Conservation (phyloP, 2,329 filamentous ascomycete genomes). For the Pyrenochaeta sp. region DNA sequence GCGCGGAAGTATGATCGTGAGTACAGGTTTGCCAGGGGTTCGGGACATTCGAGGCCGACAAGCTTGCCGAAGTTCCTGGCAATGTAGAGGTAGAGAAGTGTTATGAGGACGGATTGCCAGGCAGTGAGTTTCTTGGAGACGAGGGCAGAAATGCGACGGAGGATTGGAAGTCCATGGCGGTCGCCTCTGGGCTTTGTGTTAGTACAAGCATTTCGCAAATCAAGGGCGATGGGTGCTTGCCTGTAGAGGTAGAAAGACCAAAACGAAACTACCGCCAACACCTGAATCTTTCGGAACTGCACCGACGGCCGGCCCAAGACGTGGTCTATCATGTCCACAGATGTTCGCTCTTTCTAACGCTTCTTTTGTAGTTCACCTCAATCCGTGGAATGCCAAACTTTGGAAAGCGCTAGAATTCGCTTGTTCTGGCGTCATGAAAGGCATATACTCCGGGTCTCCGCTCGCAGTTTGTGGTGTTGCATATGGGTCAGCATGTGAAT, state of each 20-base stretch:
- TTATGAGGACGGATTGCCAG: slow-evolving; percentile 89
- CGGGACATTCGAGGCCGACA: slow-evolving; percentile 87
- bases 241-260: slow-evolving; percentile 86
- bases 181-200: slow-evolving; percentile 69
- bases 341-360: background rate
- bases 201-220: slow-evolving; percentile 13
- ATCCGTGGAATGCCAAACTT: slow-evolving; percentile 2
- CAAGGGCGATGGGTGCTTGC: slow-evolving; percentile 56
- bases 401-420: background rate
- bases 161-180: slow-evolving; percentile 83
- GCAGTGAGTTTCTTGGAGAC: slow-evolving; percentile 77
- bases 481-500: slow-evolving; percentile 8
- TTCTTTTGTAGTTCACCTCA: background rate
- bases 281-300: slow-evolving; percentile 90
- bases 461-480: background rate
- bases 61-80: slow-evolving; percentile 94
- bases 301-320: slow-evolving; percentile 89
- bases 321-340: slow-evolving; percentile 69
- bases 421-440: slow-evolving; percentile 24
- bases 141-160: slow-evolving; percentile 74
- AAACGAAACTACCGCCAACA: slow-evolving; percentile 88
- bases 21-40: slow-evolving; percentile 94
- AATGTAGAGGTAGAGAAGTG: slow-evolving; percentile 89
- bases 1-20: slow-evolving; percentile 91
- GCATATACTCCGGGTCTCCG: slow-evolving; percentile 10